Conservation (phyloP, 805 yeast genomes). For the Myxozyma sirexii region DNA sequence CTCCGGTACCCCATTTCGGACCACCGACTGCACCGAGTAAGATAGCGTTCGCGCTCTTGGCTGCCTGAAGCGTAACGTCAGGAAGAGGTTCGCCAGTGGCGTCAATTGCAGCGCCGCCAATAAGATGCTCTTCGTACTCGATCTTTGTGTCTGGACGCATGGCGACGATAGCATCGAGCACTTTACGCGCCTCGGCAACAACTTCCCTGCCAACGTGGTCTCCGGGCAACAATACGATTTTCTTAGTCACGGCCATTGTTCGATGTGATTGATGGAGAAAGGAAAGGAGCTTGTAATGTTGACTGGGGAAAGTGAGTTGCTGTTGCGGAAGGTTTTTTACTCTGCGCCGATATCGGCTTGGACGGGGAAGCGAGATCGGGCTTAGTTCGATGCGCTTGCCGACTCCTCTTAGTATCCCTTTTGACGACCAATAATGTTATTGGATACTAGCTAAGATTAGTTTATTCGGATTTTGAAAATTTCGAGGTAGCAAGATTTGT, state of each 20-base stretch:
- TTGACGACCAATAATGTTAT: no score
- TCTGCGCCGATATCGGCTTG: slow-evolving; percentile 1
- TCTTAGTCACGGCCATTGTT: slow-evolving; percentile 48
- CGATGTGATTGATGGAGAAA: neutral
- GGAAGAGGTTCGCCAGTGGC: slow-evolving; percentile 93
- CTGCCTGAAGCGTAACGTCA: slow-evolving; percentile 77
- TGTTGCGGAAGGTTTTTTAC: slow-evolving; percentile 3
- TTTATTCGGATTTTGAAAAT: no score
- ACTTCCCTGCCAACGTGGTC: slow-evolving; percentile 97
- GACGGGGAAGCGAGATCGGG: slow-evolving; percentile 1
- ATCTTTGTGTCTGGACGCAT: slow-evolving; percentile 58
- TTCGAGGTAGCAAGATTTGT: no score
- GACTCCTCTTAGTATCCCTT: no score
- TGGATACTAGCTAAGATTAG: no score
- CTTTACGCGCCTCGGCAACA: slow-evolving; percentile 88
- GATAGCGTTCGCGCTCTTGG: slow-evolving; percentile 92
- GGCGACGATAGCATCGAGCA: slow-evolving; percentile 73
- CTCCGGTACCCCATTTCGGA: slow-evolving; percentile 98
- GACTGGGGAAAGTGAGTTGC: neutral
- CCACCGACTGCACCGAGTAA: slow-evolving; percentile 98
- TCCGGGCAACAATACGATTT: slow-evolving; percentile 87
- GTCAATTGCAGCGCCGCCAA: slow-evolving; percentile 98
- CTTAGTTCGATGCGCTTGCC: no score
- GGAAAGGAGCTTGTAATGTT: neutral
- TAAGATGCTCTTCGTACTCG: slow-evolving; percentile 78